Evolutionary conservation across 2,329 filamentous ascomycete genomes (phyloP).

Genomic region (Epichloe gansuensis): DNA sequence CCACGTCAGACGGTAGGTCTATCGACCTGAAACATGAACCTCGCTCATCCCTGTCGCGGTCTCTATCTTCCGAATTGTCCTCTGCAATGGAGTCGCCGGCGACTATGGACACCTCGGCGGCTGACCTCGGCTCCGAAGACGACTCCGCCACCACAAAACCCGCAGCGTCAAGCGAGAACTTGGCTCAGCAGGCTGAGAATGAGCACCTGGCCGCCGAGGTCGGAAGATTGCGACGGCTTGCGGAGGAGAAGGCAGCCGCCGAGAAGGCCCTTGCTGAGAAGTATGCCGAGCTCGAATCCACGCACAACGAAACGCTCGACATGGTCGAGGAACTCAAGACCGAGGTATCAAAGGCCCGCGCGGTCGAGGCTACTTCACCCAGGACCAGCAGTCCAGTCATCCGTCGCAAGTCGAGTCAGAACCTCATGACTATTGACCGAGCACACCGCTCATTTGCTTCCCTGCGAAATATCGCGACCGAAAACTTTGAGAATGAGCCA

Average conservation of each 20-base stretch:
- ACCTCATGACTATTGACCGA: constrained; percentile 74
- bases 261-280: constrained; percentile 62
- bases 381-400: constrained; percentile 64
- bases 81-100: constrained; percentile 68
- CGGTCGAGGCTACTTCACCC: constrained; percentile 45
- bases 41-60: constrained; percentile 64
- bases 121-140: constrained; percentile 31
- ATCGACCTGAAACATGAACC: constrained; percentile 56
- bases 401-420: constrained; percentile 86
- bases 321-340: constrained; percentile 86
- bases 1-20: constrained; percentile 67
- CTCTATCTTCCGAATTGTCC: constrained; percentile 87
- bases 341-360: constrained; percentile 68
- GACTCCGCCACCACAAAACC: constrained; percentile 35
- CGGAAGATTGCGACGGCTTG: constrained; percentile 55
- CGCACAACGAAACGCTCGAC: constrained; percentile 71
- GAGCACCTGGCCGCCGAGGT: constrained; percentile 51
- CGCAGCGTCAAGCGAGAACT: constrained; percentile 24
- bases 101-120: constrained; percentile 50
- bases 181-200: constrained; percentile 22
- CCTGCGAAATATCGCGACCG: constrained; percentile 74
- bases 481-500: constrained; percentile 71
- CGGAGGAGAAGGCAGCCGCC: constrained; percentile 64
- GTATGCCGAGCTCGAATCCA: constrained; percentile 71
- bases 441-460: constrained; percentile 85